Conservation (phyloP, 2,329 filamentous ascomycete species). For the Microdochium bolleyi region DNA sequence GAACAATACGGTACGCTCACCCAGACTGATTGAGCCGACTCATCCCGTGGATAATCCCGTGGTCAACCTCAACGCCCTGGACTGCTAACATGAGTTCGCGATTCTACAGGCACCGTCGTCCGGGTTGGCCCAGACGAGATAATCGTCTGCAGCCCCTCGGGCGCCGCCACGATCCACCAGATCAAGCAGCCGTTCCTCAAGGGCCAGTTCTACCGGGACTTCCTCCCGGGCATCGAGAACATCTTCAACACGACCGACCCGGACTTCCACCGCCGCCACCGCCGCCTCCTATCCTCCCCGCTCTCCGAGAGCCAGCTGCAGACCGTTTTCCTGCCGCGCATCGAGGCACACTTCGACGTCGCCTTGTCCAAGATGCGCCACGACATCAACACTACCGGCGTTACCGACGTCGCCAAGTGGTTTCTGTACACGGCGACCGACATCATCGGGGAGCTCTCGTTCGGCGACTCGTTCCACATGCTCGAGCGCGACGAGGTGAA, state of each 20-base stretch:
- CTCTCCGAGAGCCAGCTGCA: slow-evolving; percentile 27
- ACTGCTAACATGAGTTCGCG: too few species aligned
- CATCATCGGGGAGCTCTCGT: slow-evolving; percentile 42
- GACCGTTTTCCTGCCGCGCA: slow-evolving; percentile 14
- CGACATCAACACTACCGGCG: slow-evolving; percentile 24
- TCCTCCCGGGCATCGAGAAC: slow-evolving; percentile 10
- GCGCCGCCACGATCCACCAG: slow-evolving; percentile 11
- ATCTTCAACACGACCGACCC: slow-evolving; percentile 32
- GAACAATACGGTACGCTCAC: slow-evolving; percentile 14
- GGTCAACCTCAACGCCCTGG: background rate
- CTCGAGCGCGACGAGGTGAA: slow-evolving; percentile 40
- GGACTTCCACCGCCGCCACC: slow-evolving; percentile 25
- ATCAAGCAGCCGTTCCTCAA: slow-evolving; percentile 17
- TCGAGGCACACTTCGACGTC: slow-evolving; percentile 26
- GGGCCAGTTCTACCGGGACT: slow-evolving; percentile 8
- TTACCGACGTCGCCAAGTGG: slow-evolving; percentile 43
- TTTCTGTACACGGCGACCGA: slow-evolving; percentile 46
- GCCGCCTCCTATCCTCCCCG: slow-evolving; percentile 30
- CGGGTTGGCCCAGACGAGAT: slow-evolving; percentile 16
- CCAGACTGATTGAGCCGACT: background rate
- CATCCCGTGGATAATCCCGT: background rate
- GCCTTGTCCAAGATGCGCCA: slow-evolving; percentile 31
- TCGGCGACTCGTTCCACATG: slow-evolving; percentile 46
- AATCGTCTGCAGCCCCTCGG: slow-evolving; percentile 11
- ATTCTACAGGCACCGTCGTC: slow-evolving; percentile 15